phyloP scores from a whole-genome alignment of 2,329 filamentous ascomycete species.

The Leptographium galeiforme region DNA sequence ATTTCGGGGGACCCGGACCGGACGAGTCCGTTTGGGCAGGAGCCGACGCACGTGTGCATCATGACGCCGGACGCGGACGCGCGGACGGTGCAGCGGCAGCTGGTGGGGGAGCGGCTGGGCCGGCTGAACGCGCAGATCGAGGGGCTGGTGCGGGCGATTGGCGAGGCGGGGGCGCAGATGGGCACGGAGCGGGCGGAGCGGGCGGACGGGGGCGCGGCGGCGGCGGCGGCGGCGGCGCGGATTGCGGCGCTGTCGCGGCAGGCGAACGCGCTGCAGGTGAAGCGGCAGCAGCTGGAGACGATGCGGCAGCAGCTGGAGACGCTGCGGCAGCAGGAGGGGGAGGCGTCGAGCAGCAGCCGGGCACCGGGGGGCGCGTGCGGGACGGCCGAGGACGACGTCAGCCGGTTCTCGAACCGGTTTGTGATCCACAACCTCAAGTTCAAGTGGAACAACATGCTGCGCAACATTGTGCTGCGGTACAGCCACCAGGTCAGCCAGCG shows the following conservation, averaged over 20 bases:
- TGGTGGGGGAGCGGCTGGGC: conserved; percentile 69
- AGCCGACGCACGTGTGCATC: conserved; percentile 87
- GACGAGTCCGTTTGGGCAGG: conserved; percentile 81
- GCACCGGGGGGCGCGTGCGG: neutral
- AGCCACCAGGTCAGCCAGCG: conserved; percentile 95
- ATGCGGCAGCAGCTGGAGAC: conserved; percentile 39
- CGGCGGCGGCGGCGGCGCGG: conserved; percentile 38
- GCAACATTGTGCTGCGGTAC: conserved; percentile 93
- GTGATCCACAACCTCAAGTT: conserved; percentile 95
- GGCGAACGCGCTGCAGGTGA: conserved; percentile 41
- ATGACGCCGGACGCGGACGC: conserved; percentile 89
- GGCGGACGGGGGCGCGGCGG: conserved; percentile 21
- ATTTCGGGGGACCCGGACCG: conserved; percentile 70
- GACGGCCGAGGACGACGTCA: conserved; percentile 53
- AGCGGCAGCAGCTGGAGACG: conserved; percentile 42
- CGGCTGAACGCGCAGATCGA: conserved; percentile 68
- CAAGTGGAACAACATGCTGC: conserved; percentile 94
- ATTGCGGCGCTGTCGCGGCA: conserved; percentile 47
- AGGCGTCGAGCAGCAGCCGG: neutral
- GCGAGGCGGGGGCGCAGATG: conserved; percentile 60
- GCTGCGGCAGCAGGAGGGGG: neutral
- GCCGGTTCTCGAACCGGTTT: conserved; percentile 96
- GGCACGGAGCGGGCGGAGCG: conserved; percentile 19
- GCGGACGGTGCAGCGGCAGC: conserved; percentile 69
- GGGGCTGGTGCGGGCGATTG: conserved; percentile 57